A percentile compares a stretch with the other conserved stretches of the same genome.
phyloP scores from a whole-genome alignment of 768 basidiomycete species.

The Trametes meyenii region DNA sequence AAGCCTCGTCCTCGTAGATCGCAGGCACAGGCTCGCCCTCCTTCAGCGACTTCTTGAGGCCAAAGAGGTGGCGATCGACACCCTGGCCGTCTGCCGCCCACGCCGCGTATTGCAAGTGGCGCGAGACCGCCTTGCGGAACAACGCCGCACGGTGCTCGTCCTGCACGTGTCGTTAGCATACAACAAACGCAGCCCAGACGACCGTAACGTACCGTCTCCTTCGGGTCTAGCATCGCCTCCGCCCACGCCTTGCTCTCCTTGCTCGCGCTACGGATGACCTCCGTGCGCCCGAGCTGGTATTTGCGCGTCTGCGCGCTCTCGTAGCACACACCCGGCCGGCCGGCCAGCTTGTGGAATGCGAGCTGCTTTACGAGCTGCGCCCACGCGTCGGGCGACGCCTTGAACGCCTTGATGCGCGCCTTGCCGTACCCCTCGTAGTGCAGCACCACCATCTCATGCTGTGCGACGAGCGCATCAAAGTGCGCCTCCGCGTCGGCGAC shows the following conservation, averaged over 20 bases:
- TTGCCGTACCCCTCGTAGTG: conserved; percentile 71
- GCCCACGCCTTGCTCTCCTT: conserved; percentile 84
- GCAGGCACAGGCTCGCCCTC: conserved; percentile 73
- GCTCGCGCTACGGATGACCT: conserved; percentile 89
- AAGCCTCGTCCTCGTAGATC: conserved; percentile 77
- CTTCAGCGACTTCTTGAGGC: conserved; percentile 79
- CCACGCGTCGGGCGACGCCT: conserved; percentile 92
- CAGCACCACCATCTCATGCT: conserved; percentile 68
- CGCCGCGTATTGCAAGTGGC: conserved; percentile 84
- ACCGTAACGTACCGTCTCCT: conserved; percentile 45
- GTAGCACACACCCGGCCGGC: conserved; percentile 80
- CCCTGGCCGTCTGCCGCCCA: conserved; percentile 96
- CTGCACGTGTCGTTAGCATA: conserved; percentile 33
- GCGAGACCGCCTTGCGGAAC: conserved; percentile 73
- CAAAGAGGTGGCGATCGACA: conserved; percentile 95
- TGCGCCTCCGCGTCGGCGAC: conserved; percentile 62
- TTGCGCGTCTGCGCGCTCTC: conserved; percentile 95
- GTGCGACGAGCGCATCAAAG: conserved; percentile 75
- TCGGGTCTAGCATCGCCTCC: conserved; percentile 79
- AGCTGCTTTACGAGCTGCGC: conserved; percentile 95
- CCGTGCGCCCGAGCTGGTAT: conserved; percentile 88
- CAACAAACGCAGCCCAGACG: background rate
- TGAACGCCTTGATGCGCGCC: conserved; percentile 77
- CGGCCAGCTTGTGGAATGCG: conserved; percentile 86
- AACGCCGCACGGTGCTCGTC: conserved; percentile 61